Evolutionary conservation across 2,329 filamentous ascomycete species (phyloP).

Genomic region (Pleomassaria siparia): DNA sequence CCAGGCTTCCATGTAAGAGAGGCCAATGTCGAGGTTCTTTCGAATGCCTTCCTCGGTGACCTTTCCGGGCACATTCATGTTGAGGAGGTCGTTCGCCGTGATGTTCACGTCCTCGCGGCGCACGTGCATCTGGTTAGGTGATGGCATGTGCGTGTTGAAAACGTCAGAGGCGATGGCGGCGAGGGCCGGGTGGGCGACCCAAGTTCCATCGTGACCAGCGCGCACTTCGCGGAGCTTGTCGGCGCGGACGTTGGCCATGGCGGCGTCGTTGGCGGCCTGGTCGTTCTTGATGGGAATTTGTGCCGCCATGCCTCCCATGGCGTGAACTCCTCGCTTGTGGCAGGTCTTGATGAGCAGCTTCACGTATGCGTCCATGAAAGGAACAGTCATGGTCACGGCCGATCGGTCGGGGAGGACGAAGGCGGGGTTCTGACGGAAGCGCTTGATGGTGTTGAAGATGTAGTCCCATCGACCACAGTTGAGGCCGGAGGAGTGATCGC

Average conservation of each 20-base stretch:
- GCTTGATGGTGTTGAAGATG: slow-evolving; percentile 99
- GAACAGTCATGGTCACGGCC: slow-evolving; percentile 93
- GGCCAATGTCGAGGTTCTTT: slow-evolving; percentile 96
- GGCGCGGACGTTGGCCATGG: slow-evolving; percentile 88
- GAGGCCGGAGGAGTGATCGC: slow-evolving; percentile 91
- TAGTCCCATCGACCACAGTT: slow-evolving; percentile 99
- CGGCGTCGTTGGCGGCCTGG: slow-evolving; percentile 83
- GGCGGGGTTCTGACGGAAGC: slow-evolving; percentile 91
- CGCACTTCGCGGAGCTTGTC: slow-evolving; percentile 96
- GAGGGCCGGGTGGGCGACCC: slow-evolving; percentile 95
- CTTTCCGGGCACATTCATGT: slow-evolving; percentile 94
- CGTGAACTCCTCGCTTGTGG: slow-evolving; percentile 94
- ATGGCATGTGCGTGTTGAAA: slow-evolving; percentile 99
- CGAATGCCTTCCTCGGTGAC: slow-evolving; percentile 93
- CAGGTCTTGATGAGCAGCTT: slow-evolving; percentile 98
- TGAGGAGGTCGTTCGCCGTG: slow-evolving; percentile 85
- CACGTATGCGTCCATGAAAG: slow-evolving; percentile 98
- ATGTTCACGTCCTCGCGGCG: slow-evolving; percentile 88
- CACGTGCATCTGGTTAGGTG: slow-evolving; percentile 91
- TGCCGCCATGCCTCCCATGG: slow-evolving; percentile 98
- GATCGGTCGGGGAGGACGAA: slow-evolving; percentile 93
- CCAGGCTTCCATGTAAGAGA: slow-evolving; percentile 99
- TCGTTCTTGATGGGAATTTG: slow-evolving; percentile 99
- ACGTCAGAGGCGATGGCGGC: slow-evolving; percentile 85
- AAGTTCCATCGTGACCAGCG: slow-evolving; percentile 94